Conservation (phyloP, 306 rosid species). For the Castanospermum australe region DNA sequence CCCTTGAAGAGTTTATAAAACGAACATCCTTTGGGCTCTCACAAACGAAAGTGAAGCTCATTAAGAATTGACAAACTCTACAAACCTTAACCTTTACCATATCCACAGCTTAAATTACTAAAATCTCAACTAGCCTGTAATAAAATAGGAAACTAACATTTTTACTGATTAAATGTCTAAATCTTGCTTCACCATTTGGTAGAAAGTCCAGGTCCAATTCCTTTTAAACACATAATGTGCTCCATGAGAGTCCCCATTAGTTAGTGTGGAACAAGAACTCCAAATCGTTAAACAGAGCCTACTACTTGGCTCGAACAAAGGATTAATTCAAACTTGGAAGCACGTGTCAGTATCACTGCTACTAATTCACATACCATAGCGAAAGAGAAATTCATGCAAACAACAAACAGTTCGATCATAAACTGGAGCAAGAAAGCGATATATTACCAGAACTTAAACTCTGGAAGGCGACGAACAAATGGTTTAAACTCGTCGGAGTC, state of each 20-base stretch:
- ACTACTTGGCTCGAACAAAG: not conserved
- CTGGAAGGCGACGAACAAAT: conserved; percentile 74
- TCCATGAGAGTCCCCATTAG: not conserved
- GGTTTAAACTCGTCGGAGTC: conserved; percentile 75
- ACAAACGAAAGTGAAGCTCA: no score
- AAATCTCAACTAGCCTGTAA: not conserved
- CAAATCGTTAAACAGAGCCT: not conserved
- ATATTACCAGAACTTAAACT: conserved; percentile 85
- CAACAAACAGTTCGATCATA: no score
- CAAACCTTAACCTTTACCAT: not conserved
- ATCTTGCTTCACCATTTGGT: no score
- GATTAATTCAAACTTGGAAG: not conserved
- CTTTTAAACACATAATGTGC: not conserved
- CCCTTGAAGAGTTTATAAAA: no score
- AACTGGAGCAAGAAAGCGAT: no score
- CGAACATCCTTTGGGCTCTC: no score
- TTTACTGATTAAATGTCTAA: not conserved
- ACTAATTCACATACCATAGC: not conserved
- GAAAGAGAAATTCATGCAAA: not conserved
- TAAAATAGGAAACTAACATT: not conserved
- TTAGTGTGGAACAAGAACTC: not conserved
- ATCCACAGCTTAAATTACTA: not conserved
- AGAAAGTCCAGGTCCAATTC: no score
- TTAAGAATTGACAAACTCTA: not conserved
- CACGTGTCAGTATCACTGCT: no score